Base-by-base conservation (phyloP, 176 grass and related monocot genomes). In the Hyparrhenia diplandra region DNA sequence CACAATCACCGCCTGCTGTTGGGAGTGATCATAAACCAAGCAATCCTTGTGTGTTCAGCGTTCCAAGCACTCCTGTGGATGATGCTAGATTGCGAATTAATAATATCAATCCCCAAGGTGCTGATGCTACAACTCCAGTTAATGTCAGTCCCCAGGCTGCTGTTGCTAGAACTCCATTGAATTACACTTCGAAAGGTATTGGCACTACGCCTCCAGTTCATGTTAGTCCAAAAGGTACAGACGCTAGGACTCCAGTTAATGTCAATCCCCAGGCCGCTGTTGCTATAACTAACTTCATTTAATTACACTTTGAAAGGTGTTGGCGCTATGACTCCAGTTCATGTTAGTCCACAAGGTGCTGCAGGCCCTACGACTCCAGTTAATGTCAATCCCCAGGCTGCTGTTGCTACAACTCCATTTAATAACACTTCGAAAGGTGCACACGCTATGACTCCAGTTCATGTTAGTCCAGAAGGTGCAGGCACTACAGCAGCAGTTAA, bases 381-480 rank as follows among this genome's bases (percentile, higher is more conserved):
- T 47, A 47, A 47, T 47, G 45, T 47, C 45, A 47, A 5, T 47
- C 45, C 13, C 13, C 45, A 47, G 45, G 45, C 45, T 47, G 45
- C 45, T 47, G 4, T 17, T 47, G 45, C 45, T 47, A 47, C 14
- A 47, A 47, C 45, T 47, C 45, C 45, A 47, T 47, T 47, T 47
- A 47, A 47, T 47, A 5, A 14, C 57, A 23, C 14, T 67, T 76
- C 40, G 12, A 28, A n/a, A n/a, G n/a, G n/a, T n/a, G n/a, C n/a
- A n/a, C n/a, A n/a, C n/a, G 29, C 58, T 83, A 21, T 14, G 83
- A 35, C 77, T 71, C 89, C 84, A 28, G 57, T 71, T 46, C 89
- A 27, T 82, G 72, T 36, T 76, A 76, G 12, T 51, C 71, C 35
- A 40, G 61, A 80, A 81, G 61, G 61, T 68, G 77, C 61, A 43